Conservation (phyloP, 352 stramenopile genomes). For the Globisporangium paddicum region DNA sequence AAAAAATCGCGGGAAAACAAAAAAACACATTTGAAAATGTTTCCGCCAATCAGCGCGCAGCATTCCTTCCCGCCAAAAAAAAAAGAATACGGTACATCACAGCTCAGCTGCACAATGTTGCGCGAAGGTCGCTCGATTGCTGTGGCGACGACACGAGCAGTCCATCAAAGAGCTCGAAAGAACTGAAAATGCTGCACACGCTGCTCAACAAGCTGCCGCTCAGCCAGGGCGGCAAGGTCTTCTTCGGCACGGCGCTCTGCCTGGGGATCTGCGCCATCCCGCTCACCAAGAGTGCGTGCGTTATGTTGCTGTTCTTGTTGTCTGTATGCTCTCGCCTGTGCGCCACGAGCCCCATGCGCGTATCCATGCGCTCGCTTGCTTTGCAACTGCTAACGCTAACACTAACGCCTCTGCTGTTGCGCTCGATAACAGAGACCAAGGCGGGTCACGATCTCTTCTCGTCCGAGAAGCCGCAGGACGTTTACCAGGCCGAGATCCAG, state of each 20-base stretch:
- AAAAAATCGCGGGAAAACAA: slow-evolving; percentile 14
- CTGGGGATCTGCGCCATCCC: slow-evolving; percentile 69
- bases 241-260: slow-evolving; percentile 59
- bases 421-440: slow-evolving; percentile 56
- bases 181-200: slow-evolving; percentile 37
- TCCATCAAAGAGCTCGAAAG: not conserved
- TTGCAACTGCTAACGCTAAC: slow-evolving; percentile 3
- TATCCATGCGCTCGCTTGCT: not conserved
- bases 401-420: not conserved
- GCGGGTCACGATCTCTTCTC: slow-evolving; percentile 82
- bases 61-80: slow-evolving; percentile 9
- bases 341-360: not conserved
- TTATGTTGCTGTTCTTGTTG: not conserved
- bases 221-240: slow-evolving; percentile 67
- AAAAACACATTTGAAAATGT: slow-evolving; percentile 3
- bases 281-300: slow-evolving; percentile 46
- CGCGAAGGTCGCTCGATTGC: no score
- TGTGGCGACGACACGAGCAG: not conserved
- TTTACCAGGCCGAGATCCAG: slow-evolving; percentile 68
- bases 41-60: slow-evolving; percentile 27
- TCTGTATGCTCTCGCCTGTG: not conserved
- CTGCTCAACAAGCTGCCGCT: slow-evolving; percentile 68
- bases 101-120: no score
- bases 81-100: not conserved
- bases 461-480: slow-evolving; percentile 75